A percentile compares a stretch with the other conserved stretches of the same genome.
Conservation (phyloP, 2,329 filamentous ascomycete species). For the Escovopsis weberi region DNA sequence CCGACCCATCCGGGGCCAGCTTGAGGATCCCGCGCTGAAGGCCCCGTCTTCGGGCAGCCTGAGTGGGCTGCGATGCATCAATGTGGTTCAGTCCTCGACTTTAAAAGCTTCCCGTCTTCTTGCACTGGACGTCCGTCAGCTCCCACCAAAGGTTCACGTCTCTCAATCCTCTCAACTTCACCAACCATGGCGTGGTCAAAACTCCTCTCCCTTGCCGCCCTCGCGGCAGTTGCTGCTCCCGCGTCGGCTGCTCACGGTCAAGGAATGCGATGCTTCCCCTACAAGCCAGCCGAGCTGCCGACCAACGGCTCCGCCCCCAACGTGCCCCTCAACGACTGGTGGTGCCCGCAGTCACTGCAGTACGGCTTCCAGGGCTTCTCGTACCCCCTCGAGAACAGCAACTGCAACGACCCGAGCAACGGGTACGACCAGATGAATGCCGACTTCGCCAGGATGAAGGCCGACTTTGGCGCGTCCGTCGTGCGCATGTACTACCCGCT, state of each 20-base stretch:
- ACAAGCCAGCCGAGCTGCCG: constrained; percentile 7
- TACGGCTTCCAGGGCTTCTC: constrained; percentile 11
- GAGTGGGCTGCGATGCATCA: too few relatives aligned
- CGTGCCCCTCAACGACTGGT: constrained; percentile 7
- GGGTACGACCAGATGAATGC: constrained; percentile 8
- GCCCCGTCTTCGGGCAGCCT: too few relatives aligned
- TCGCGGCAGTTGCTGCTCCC: constrained; percentile 4
- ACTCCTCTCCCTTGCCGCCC: constrained; percentile 4
- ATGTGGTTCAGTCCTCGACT: too few relatives aligned
- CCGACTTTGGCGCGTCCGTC: constrained; percentile 9
- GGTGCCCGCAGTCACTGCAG: constrained; percentile 9
- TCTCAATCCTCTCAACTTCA: too few relatives aligned
- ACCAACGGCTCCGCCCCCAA: constrained; percentile 4
- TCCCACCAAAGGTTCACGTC: too few relatives aligned
- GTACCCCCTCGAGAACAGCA: constrained; percentile 9
- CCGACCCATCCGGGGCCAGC: too few relatives aligned
- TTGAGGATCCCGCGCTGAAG: too few relatives aligned
- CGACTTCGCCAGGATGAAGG: constrained; percentile 10
- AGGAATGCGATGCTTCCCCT: constrained; percentile 8
- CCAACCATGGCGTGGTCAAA: constrained; percentile 1
- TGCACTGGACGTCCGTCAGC: too few relatives aligned
- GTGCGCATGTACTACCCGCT: constrained; percentile 11
- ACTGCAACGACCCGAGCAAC: constrained; percentile 6
- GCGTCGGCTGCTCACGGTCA: constrained; percentile 1
- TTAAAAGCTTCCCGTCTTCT: too few relatives aligned